Evolutionary conservation across 2,329 filamentous ascomycete genomes (phyloP), one percentile per base, ranked within the genome.

Genomic region (Diaporthe helianthi): DNA sequence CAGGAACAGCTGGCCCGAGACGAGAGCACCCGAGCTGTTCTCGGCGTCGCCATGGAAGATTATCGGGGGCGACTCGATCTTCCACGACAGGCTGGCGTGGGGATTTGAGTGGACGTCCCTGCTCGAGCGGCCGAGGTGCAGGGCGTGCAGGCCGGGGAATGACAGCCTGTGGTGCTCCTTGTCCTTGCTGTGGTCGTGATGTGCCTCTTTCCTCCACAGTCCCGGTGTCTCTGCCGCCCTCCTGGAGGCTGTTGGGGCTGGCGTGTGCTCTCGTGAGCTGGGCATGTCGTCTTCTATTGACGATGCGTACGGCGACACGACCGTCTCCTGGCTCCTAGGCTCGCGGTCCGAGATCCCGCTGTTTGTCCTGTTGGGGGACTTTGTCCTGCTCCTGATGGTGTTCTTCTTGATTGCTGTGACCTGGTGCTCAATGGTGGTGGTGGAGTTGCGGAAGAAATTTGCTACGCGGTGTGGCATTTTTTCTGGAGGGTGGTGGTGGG

Each of bases 31-130:
- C 3, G 91, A 92, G 74, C 94, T 97, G 73, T 87, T 86, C 71
- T 90, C 86, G 0, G 92, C 85, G 29, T 86, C 84, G 72, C 94
- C 94, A 76, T 96, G 93, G 81, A 97, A 91, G 54, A 98, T 88
- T 22, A 95, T 85, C 3, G 94, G 94, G 1, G 94, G 93, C 15
- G 93, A 97, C 83, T 98, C 94, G 72, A 98, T 91, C 74, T 82
- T 84, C 83, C 85, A 88, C 70, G 83, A 80, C 22, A 89, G 76
- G 1, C 80, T 75, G 12, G 83, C 82, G 69, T 81, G 80, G 2
- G 80, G 76, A 65, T 80, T 80, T 68, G 76, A 73, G 49, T 78
- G 72, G n/a, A 73, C 73, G 12, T 86, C 83, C 75, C 83, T 83
- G 71, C 76, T 77, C 2, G 79, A 78, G 10, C 80, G 78, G 64